Base-by-base conservation (phyloP, 78 protist genomes). In the Dictyostelium brefeldianum region DNA sequence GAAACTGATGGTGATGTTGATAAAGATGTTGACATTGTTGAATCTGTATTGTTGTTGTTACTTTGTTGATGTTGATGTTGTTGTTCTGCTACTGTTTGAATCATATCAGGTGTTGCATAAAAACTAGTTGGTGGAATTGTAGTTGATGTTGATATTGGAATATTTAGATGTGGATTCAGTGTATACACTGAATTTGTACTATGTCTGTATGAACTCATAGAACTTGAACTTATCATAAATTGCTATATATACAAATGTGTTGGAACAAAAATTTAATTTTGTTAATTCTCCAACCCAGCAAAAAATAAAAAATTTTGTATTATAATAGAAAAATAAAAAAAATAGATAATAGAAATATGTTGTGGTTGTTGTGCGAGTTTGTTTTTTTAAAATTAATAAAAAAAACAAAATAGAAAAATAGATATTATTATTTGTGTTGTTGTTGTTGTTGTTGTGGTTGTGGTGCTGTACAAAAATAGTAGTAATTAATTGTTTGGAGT, bases 111-210 rank as follows among this genome's bases (percentile, higher is more conserved):
- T 4, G n/a, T 73, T 22, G 70, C 78, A 20, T 41, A 64, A 59
- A 56, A 84, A 22, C 59, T 57, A 7, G 89, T 64, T 59, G 91
- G 54, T 59, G 69, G 59, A 14, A 50, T 74, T 6, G 91, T 84
- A 43, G 91, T 84, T 29, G 91, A 84, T 12, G 91, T 53, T 53
- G 91, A 84, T 18, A 84, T 84, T 46, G 91, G 91, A 54, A 84
- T 84, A 43, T 74, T 51, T 15, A 84, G 17, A 15, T 84, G 91
- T 15, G 91, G 62, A 31, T 74, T 84, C 81, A 84, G 81, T 29
- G 91, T 18, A 57, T 84, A 84, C 31, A 84, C 81, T 29, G 79
- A 64, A 74, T 84, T 84, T 29, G 91, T 84, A 59, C 79, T 64
- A 25, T 84, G 91, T 50, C 91, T 71, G 78, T 84, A 84, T 36